phyloP scores from a whole-genome alignment of 805 yeast genomes.

The Myxozyma lipomycoides region DNA sequence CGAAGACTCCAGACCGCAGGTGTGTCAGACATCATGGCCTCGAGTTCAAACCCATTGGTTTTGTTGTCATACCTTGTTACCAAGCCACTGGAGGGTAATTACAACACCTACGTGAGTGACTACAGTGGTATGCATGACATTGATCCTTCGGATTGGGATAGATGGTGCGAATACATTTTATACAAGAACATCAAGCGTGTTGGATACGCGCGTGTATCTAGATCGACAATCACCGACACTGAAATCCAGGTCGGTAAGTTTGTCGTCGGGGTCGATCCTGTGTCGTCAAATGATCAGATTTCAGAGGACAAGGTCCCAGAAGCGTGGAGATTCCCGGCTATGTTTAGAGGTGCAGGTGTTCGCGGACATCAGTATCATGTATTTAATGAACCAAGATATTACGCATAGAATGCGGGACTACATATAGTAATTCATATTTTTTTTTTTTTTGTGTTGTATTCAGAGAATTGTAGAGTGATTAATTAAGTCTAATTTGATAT shows the following conservation, averaged over 20 bases:
- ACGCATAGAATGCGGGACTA: no score
- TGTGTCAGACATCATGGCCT: conserved; percentile 73
- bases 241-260: conserved; percentile 95
- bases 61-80: conserved; percentile 88
- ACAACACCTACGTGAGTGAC: conserved; percentile 84
- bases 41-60: conserved; percentile 74
- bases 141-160: conserved; percentile 88
- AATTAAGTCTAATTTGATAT: neutral
- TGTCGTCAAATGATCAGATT: conserved; percentile 56
- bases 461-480: neutral
- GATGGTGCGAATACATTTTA: conserved; percentile 97
- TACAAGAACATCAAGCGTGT: conserved; percentile 81
- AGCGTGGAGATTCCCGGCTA: conserved; percentile 67
- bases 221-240: conserved; percentile 94
- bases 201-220: conserved; percentile 89
- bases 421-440: neutral
- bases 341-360: conserved; percentile 85
- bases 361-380: conserved; percentile 93
- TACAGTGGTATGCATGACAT: conserved; percentile 86
- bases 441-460: neutral
- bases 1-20: conserved; percentile 79
- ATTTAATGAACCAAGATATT: conserved; percentile 85
- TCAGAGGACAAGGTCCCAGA: conserved; percentile 55
- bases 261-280: conserved; percentile 47
- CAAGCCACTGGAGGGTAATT: conserved; percentile 81